Conservation (phyloP, 2,329 filamentous ascomycete genomes). For the Colletotrichum neosansevieriae region DNA sequence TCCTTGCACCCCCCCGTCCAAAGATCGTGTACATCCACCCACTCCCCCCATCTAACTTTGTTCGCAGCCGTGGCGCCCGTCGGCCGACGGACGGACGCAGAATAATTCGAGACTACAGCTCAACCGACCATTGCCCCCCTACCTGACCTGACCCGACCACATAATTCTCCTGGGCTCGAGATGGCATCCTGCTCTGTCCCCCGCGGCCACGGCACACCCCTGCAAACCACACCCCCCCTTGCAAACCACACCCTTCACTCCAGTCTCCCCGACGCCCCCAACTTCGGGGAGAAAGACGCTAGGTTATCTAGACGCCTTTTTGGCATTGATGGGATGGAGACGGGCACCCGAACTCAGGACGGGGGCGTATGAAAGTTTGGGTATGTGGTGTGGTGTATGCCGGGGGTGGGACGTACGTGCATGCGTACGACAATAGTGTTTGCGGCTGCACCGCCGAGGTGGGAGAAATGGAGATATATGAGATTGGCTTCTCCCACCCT, state of each 20-base stretch:
- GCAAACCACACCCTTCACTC: not conserved
- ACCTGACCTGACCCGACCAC: too few relatives aligned
- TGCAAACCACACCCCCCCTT: not conserved
- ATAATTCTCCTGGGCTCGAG: too few relatives aligned
- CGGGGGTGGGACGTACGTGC: slow-evolving; percentile 1
- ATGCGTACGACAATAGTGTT: not conserved
- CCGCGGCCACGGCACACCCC: too few relatives aligned
- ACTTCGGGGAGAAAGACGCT: not conserved
- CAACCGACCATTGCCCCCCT: too few relatives aligned
- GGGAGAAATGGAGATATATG: slow-evolving; percentile 36
- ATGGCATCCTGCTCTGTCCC: not conserved
- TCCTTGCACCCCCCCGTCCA: too few relatives aligned
- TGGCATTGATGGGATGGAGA: not conserved
- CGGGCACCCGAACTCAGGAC: not conserved
- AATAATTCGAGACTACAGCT: too few relatives aligned
- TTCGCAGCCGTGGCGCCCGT: slow-evolving; percentile 28
- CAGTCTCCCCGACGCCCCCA: not conserved
- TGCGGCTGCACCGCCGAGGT: slow-evolving; percentile 15
- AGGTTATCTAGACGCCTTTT: not conserved
- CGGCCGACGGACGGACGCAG: slow-evolving; percentile 31
- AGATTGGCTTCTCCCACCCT: slow-evolving; percentile 25
- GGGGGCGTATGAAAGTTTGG: not conserved
- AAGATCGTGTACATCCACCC: too few relatives aligned
- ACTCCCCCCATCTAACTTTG: slow-evolving; percentile 27
- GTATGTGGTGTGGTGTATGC: not conserved